Conservation (phyloP, 2,329 filamentous ascomycete species). For the Sarocladium strictum region DNA sequence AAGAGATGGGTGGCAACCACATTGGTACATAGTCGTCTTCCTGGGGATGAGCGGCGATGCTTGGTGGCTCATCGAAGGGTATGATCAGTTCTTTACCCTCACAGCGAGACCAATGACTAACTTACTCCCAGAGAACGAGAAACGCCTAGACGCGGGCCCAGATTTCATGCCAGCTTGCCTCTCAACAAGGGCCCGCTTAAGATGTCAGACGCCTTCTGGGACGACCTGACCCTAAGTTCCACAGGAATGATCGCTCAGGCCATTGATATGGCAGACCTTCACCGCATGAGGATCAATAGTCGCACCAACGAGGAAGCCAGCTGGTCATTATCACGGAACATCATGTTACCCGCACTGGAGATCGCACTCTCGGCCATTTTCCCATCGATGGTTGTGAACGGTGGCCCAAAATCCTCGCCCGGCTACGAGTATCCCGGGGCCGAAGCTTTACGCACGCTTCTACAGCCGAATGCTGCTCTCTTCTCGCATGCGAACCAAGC, state of each 20-base stretch:
- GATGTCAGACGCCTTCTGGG: constrained; percentile 45
- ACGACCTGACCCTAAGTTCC: constrained; percentile 42
- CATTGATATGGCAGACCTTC: constrained; percentile 42
- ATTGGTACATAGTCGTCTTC: constrained; percentile 68
- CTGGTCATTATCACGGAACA: constrained; percentile 21
- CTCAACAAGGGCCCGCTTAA: constrained; percentile 38
- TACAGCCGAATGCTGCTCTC: background rate
- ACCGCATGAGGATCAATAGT: constrained; percentile 37
- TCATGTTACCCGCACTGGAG: constrained; percentile 42
- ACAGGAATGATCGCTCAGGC: constrained; percentile 46
- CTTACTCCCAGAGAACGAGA: constrained; percentile 19
- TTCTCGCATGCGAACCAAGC: constrained; percentile 22
- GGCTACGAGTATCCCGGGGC: background rate
- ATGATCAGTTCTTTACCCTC: constrained; percentile 25
- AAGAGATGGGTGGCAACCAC: constrained; percentile 62
- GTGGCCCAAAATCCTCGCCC: background rate
- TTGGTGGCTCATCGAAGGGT: constrained; percentile 72
- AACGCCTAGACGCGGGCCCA: constrained; percentile 12
- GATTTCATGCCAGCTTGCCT: constrained; percentile 33
- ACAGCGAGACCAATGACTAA: constrained; percentile 13
- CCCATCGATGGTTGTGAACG: constrained; percentile 26
- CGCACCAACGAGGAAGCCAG: constrained; percentile 19
- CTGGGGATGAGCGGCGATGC: constrained; percentile 67
- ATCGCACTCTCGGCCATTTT: constrained; percentile 43
- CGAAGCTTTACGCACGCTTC: background rate